These are phyloP conservation scores for Aspergillus alliaceus DNA, from an alignment of 2,329 filamentous ascomycete genomes.

Conservation along the genomic window DNA sequence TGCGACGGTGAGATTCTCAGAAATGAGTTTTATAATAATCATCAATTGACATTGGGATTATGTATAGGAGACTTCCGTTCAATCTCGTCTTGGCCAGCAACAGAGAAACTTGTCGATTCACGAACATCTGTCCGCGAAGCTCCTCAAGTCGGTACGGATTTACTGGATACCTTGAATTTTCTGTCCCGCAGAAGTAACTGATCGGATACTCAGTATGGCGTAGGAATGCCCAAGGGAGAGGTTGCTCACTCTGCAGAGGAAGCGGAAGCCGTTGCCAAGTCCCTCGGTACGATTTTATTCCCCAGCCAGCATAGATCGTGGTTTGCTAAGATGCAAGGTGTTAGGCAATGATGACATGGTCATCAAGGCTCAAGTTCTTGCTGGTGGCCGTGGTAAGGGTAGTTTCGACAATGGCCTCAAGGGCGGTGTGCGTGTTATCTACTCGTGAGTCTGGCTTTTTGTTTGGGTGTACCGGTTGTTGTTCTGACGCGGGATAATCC, in stretches of 20 bases:
- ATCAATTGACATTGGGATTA: constrained; percentile 50
- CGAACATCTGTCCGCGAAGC: constrained; percentile 94
- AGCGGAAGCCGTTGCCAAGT: constrained; percentile 87
- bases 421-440: constrained; percentile 97
- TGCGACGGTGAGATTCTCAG: constrained; percentile 63
- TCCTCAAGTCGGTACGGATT: constrained; percentile 67
- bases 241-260: constrained; percentile 82
- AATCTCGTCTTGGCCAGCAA: constrained; percentile 61
- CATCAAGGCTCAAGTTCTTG: constrained; percentile 98
- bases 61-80: constrained; percentile 57
- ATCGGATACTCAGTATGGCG: constrained; percentile 69
- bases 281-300: constrained; percentile 63
- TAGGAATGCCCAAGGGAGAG: constrained; percentile 86
- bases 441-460: constrained; percentile 63
- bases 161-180: neutral
- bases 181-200: constrained; percentile 17
- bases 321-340: constrained; percentile 19
- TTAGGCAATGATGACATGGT: constrained; percentile 86
- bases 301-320: constrained; percentile 6
- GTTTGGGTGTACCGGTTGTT: neutral
- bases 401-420: constrained; percentile 98
- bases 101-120: constrained; percentile 95
- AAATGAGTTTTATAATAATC: constrained; percentile 30
- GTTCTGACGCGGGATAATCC: constrained; percentile 11
- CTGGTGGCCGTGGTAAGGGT: constrained; percentile 96